A percentile compares a stretch with the other conserved stretches of the same genome.
Conservation (phyloP, 208 protist genomes). For the Entamoeba invadens region DNA sequence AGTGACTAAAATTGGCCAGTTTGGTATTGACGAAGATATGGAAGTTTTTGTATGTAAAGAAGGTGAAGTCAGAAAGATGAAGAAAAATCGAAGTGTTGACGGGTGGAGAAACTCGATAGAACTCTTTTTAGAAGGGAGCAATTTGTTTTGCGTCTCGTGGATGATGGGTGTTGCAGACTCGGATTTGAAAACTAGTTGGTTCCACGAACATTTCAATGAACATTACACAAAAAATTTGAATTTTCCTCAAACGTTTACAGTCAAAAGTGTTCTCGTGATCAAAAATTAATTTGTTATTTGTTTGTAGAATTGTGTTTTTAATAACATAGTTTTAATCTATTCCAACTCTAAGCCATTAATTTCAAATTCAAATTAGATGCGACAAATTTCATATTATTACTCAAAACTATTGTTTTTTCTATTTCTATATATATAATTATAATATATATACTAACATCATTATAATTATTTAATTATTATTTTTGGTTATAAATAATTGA, state of each 20-base stretch:
- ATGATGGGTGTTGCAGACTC: background rate
- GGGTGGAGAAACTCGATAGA: background rate
- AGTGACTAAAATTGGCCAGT: background rate
- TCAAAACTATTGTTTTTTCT: too few relatives aligned
- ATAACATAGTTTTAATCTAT: too few relatives aligned
- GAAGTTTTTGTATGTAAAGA: background rate
- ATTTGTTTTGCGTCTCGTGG: background rate
- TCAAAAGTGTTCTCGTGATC: background rate
- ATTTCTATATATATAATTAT: too few relatives aligned
- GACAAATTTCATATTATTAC: too few relatives aligned
- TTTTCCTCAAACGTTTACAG: background rate
- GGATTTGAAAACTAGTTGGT: background rate
- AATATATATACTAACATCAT: too few relatives aligned
- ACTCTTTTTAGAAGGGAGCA: background rate
- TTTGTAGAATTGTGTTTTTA: too few relatives aligned
- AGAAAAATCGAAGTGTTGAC: background rate
- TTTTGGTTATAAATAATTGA: too few relatives aligned
- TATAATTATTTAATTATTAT: too few relatives aligned
- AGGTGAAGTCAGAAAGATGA: background rate
- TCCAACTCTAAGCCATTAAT: too few relatives aligned
- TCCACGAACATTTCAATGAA: background rate
- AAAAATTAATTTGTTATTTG: background rate
- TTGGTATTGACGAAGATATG: background rate
- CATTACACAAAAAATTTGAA: background rate
- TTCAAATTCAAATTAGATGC: too few relatives aligned